These are phyloP conservation scores for Protomyces pachydermus DNA, from an alignment of 1,139 yeast species.

Conservation along the genomic window DNA sequence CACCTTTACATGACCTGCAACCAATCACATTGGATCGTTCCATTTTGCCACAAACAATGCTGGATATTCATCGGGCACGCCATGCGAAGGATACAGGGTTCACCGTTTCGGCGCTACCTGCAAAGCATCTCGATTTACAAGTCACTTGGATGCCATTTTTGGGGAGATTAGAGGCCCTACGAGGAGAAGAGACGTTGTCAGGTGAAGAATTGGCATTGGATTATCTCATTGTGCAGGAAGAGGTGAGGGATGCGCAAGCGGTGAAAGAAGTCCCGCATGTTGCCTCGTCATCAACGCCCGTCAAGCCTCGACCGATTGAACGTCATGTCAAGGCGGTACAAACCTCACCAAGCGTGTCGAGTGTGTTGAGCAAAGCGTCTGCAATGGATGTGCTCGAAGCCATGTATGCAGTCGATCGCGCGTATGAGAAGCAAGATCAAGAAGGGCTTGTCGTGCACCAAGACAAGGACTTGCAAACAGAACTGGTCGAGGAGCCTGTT, in stretches of 20 bases:
- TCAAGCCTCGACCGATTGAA: not conserved
- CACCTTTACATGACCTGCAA: not conserved
- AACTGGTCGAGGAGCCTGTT: not conserved
- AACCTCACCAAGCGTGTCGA: not conserved
- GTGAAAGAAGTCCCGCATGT: not conserved
- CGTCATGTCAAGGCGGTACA: too few species aligned
- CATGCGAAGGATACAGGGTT: not conserved
- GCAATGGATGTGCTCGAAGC: not conserved
- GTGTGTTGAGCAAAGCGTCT: not conserved
- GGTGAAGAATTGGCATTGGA: not conserved
- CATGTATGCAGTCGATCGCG: not conserved
- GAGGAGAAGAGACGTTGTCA: not conserved
- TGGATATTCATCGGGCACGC: not conserved
- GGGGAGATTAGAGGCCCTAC: not conserved
- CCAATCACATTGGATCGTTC: not conserved
- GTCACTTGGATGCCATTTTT: not conserved
- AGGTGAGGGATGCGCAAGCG: not conserved
- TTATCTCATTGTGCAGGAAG: not conserved
- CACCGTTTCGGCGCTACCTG: not conserved
- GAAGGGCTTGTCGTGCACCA: not conserved
- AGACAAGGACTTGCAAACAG: not conserved
- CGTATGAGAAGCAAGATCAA: too few species aligned
- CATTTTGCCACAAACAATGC: not conserved
- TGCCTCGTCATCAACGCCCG: not conserved
- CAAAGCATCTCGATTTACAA: not conserved